Base-by-base conservation (phyloP, 2,329 filamentous ascomycete genomes). In the Paecilomyces sp. region DNA sequence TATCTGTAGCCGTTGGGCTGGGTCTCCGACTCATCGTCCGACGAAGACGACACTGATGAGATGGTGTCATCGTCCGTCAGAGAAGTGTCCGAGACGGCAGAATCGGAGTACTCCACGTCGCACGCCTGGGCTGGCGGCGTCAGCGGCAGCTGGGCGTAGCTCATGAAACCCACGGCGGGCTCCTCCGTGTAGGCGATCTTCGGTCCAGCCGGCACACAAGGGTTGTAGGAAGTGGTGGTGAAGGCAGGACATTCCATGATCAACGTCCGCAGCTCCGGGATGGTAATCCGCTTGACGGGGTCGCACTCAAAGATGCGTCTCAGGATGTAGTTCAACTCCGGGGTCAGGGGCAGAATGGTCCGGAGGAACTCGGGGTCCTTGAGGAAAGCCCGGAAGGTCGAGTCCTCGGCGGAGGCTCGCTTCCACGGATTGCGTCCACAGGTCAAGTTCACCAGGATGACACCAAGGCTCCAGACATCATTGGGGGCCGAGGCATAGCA, bases 351-450 rank as follows among this genome's bases (percentile, higher is more conserved):
- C 60, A 99, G 83, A 68, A 99, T 99, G 63, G 91, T 90, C 80
- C 92, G 89, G 65, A 99, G 80, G 75, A 97, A 99, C 71, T 89
- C 88, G 62, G 86, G 86, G 71, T 92, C 91, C 80, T 88, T 88
- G 67, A 90, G 84, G 78, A 90, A 97, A 58, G 92, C 92, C 70
- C 89, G 86, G 83, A 97, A 99, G 54, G 94, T 97, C 64, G 91
- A 91, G 76, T 99, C 94, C 75, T 96, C 91, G 67, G 86, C 81
- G 12, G 92, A 96, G 63, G 94, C 94, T 74, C 94, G 89, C 80
- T 97, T 97, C 94, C 94, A 99, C 61, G 94, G 94, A 78, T 99
- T 99, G 74, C 94, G 91, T 72, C 94, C 94, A 79, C 94, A 99
- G 57, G 92, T 96, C 66, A 99, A 83, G 80, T 99, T 99, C 69